phyloP scores from a whole-genome alignment of 2,329 filamentous ascomycete species.

The Pyrenophora tritici-repentis region DNA sequence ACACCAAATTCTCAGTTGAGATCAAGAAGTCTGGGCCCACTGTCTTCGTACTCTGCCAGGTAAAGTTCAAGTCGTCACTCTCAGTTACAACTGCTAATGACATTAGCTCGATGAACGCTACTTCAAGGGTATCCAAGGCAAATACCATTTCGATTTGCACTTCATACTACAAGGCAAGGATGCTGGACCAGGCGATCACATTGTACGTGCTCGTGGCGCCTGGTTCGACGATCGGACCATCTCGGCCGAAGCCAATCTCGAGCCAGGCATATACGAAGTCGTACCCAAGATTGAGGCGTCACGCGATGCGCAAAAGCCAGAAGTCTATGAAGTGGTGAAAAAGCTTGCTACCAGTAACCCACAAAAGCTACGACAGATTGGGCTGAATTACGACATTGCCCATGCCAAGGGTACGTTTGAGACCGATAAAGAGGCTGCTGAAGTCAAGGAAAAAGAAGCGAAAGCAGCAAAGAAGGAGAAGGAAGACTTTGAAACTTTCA shows the following conservation, averaged over 20 bases:
- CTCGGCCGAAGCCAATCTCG: conserved; percentile 74
- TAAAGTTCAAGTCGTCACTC: conserved; percentile 35
- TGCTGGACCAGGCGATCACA: conserved; percentile 55
- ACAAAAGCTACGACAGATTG: conserved; percentile 65
- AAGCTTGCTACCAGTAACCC: conserved; percentile 44
- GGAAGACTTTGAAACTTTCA: conserved; percentile 20
- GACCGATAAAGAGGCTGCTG: conserved; percentile 47
- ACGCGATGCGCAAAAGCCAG: conserved; percentile 53
- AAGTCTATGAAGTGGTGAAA: conserved; percentile 68
- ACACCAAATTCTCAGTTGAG: conserved; percentile 63
- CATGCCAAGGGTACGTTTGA: conserved; percentile 65
- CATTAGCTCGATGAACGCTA: conserved; percentile 62
- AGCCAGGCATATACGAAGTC: conserved; percentile 74
- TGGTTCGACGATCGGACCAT: conserved; percentile 70
- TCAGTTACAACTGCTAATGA: conserved; percentile 47
- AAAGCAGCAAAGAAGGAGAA: conserved; percentile 36
- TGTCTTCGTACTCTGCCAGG: conserved; percentile 63
- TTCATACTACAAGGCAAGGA: conserved; percentile 62
- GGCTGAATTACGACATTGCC: conserved; percentile 71
- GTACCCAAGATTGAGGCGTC: conserved; percentile 73
- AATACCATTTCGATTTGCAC: conserved; percentile 62
- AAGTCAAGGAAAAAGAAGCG: conserved; percentile 43
- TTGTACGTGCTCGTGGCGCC: conserved; percentile 57
- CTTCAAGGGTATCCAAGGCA: conserved; percentile 61
- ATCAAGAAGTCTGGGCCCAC: conserved; percentile 57